These are phyloP conservation scores for Tribonema minus DNA, from an alignment of 108 stramenopile species.

Conservation along the genomic window DNA sequence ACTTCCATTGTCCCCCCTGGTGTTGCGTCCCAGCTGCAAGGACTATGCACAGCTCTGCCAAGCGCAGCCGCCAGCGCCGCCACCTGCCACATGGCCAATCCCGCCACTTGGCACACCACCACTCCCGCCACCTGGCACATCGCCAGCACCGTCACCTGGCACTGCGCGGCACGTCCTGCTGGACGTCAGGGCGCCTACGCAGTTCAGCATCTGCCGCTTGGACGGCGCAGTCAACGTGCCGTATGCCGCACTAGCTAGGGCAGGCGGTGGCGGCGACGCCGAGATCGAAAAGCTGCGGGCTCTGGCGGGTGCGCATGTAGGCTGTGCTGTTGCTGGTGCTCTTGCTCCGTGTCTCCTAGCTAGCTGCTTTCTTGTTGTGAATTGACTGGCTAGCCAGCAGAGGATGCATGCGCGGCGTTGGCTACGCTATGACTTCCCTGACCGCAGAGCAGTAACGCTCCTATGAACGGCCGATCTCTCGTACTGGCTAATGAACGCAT, in stretches of 20 bases:
- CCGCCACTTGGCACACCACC: too few relatives aligned
- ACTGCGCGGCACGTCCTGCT: conserved; percentile 40
- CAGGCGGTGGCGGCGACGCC: conserved; percentile 43
- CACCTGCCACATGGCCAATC: too few relatives aligned
- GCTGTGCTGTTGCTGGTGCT: not conserved
- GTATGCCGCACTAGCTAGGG: not conserved
- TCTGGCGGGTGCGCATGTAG: not conserved
- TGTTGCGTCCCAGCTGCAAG: not conserved
- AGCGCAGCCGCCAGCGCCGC: not conserved
- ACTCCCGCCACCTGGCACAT: too few relatives aligned
- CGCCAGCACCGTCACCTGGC: too few relatives aligned
- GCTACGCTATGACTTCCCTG: too few relatives aligned
- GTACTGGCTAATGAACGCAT: too few relatives aligned
- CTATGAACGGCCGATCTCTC: too few relatives aligned
- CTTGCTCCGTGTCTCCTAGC: too few relatives aligned
- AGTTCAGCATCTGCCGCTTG: conserved; percentile 40
- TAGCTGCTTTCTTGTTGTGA: too few relatives aligned
- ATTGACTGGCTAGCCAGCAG: too few relatives aligned
- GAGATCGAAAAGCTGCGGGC: conserved; percentile 34
- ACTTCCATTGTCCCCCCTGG: not conserved
- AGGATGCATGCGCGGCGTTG: too few relatives aligned
- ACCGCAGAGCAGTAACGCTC: too few relatives aligned
- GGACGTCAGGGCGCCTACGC: conserved; percentile 38
- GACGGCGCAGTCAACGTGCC: conserved; percentile 42
- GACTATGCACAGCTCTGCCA: not conserved